Evolutionary conservation across 2,329 filamentous ascomycete species (phyloP).

Genomic region (Botrytis squamosa): DNA sequence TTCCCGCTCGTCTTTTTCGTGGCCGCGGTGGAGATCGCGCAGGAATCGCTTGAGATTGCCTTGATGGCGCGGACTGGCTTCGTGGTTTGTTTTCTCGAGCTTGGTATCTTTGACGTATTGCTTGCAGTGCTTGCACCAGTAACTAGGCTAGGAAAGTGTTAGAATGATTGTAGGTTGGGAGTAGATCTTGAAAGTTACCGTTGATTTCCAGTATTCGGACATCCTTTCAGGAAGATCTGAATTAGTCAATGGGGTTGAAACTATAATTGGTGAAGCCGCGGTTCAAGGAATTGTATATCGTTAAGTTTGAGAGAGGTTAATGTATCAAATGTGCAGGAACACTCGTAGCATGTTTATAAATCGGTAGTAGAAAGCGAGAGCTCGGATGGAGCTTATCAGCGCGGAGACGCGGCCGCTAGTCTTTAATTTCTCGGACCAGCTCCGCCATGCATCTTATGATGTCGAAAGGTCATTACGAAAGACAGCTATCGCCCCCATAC

Average conservation of each 20-base stretch:
- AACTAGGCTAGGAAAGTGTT: constrained; percentile 61
- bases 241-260: not conserved
- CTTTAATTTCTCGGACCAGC: not conserved
- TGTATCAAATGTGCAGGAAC: not conserved
- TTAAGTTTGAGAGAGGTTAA: not conserved
- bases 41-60: constrained; percentile 83
- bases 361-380: not conserved
- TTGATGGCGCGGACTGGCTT: constrained; percentile 82
- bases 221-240: constrained; percentile 48
- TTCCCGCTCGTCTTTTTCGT: constrained; percentile 78
- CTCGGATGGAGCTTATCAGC: not conserved
- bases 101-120: constrained; percentile 89
- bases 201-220: constrained; percentile 99
- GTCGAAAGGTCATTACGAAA: constrained; percentile 3
- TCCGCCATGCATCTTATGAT: not conserved
- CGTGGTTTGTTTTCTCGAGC: constrained; percentile 85
- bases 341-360: not conserved
- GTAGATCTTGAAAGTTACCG: constrained; percentile 47
- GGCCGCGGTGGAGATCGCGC: constrained; percentile 79
- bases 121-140: constrained; percentile 98
- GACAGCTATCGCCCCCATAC: not conserved
- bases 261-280: not conserved
- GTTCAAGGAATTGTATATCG: not conserved
- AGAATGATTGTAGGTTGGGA: constrained; percentile 19
- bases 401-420: constrained; percentile 15